These are phyloP conservation scores for Phytophthora parvispora DNA, from an alignment of 352 stramenopile species.

Conservation along the genomic window DNA sequence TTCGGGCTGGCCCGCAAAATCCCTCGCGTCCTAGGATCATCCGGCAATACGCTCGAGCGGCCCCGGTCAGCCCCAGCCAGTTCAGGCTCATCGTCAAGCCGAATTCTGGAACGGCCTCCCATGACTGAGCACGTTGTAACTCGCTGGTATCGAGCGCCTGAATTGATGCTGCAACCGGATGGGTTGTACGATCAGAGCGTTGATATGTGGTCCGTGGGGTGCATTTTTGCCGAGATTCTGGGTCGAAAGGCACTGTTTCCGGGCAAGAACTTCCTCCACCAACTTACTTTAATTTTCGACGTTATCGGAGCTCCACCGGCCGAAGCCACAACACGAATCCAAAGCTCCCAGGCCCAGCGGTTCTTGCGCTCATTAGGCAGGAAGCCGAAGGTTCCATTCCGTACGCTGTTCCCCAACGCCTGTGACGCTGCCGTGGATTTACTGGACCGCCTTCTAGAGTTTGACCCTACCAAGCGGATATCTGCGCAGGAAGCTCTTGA, in stretches of 20 bases:
- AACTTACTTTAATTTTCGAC: constrained; percentile 85
- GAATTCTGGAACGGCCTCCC: constrained; percentile 39
- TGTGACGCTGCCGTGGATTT: constrained; percentile 69
- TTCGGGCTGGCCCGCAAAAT: constrained; percentile 81
- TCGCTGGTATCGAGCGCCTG: constrained; percentile 91
- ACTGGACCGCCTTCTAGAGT: constrained; percentile 71
- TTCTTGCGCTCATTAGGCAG: constrained; percentile 76
- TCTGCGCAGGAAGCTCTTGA: constrained; percentile 66
- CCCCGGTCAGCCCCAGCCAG: constrained; percentile 55
- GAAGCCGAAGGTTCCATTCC: constrained; percentile 65
- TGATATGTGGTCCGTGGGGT: constrained; percentile 94
- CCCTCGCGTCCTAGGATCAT: constrained; percentile 24
- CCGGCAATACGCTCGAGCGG: constrained; percentile 30
- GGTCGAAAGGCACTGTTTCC: constrained; percentile 80
- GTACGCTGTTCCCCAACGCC: constrained; percentile 60
- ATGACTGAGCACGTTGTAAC: constrained; percentile 92
- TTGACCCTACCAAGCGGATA: constrained; percentile 68
- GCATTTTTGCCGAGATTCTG: constrained; percentile 87
- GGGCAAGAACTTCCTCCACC: constrained; percentile 85
- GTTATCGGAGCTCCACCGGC: constrained; percentile 69
- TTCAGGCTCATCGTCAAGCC: constrained; percentile 6
- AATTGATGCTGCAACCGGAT: constrained; percentile 93
- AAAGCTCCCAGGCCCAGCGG: constrained; percentile 77
- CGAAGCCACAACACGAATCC: constrained; percentile 60
- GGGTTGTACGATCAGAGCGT: constrained; percentile 89